These are phyloP conservation scores for Leccinum griseonigrum DNA, from an alignment of 1,284 basidiomycete genomes.

Conservation along the genomic window DNA sequence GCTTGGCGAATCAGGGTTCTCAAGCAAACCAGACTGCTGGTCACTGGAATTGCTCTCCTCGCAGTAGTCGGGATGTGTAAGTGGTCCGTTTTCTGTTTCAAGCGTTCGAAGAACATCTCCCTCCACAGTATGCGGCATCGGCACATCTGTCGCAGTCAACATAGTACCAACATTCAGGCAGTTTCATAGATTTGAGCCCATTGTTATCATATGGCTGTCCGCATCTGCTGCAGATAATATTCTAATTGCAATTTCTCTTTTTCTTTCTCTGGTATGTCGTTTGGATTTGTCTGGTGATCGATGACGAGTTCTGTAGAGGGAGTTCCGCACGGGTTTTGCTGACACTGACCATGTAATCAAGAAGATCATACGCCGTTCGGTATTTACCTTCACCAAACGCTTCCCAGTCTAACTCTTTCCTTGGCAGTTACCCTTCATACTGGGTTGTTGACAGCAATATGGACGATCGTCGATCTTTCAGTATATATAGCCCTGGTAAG, in stretches of 20 bases:
- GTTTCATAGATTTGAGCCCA: constrained; percentile 32
- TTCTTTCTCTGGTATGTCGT: constrained; percentile 29
- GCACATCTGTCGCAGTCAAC: constrained; percentile 32
- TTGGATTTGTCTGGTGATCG: not conserved
- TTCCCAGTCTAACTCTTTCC: not conserved
- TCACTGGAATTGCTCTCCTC: constrained; percentile 27
- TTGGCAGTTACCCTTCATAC: constrained; percentile 37
- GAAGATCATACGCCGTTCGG: constrained; percentile 33
- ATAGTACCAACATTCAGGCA: constrained; percentile 28
- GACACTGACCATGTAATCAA: constrained; percentile 34
- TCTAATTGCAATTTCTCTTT: constrained; percentile 30
- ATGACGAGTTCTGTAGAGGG: constrained; percentile 17
- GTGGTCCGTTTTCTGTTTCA: not conserved
- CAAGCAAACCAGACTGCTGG: constrained; percentile 30
- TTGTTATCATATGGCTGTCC: constrained; percentile 35
- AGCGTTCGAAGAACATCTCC: not conserved
- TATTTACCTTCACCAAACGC: not conserved
- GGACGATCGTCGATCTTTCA: constrained; percentile 32
- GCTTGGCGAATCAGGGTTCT: constrained; percentile 43
- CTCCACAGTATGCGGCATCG: constrained; percentile 31
- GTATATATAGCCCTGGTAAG: constrained; percentile 32
- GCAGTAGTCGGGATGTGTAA: constrained; percentile 28
- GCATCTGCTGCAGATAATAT: constrained; percentile 30
- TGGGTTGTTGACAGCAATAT: constrained; percentile 36
- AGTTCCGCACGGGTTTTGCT: constrained; percentile 31